Conservation (phyloP, 1,284 basidiomycete species). For the Fomitiporia mediterranea region DNA sequence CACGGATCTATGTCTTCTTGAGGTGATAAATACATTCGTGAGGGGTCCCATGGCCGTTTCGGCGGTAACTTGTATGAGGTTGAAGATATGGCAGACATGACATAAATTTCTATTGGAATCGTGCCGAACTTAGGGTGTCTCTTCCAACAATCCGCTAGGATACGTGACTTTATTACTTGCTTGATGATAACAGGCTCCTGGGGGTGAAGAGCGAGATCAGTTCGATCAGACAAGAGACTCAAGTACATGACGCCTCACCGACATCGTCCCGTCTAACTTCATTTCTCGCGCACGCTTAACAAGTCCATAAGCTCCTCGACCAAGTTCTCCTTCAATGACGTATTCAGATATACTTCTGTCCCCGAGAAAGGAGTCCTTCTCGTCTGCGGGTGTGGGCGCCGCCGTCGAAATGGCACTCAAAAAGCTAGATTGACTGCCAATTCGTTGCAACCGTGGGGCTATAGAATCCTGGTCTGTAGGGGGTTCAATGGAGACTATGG, state of each 20-base stretch:
- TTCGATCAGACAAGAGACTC: slow-evolving; percentile 9
- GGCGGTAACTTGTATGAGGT: slow-evolving; percentile 70
- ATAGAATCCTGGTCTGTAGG: slow-evolving; percentile 53
- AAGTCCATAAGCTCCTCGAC: slow-evolving; percentile 95
- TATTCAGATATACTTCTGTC: slow-evolving; percentile 72
- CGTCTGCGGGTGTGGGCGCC: slow-evolving; percentile 52
- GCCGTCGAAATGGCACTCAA: slow-evolving; percentile 54
- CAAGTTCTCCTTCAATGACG: slow-evolving; percentile 81
- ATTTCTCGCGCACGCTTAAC: slow-evolving; percentile 89
- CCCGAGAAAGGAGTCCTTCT: slow-evolving; percentile 48
- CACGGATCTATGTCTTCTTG: slow-evolving; percentile 39
- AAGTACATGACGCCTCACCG: slow-evolving; percentile 52
- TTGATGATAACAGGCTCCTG: slow-evolving; percentile 92
- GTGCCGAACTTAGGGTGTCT: slow-evolving; percentile 92
- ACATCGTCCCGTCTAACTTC: slow-evolving; percentile 67
- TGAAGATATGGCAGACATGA: slow-evolving; percentile 86
- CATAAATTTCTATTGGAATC: slow-evolving; percentile 98
- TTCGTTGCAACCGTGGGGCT: slow-evolving; percentile 57
- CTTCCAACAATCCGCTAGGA: slow-evolving; percentile 99
- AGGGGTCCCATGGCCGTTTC: slow-evolving; percentile 77
- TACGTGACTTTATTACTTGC: slow-evolving; percentile 97
- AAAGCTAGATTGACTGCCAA: slow-evolving; percentile 55
- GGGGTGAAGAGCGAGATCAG: slow-evolving; percentile 39
- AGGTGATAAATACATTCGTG: slow-evolving; percentile 34
- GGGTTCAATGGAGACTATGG: slow-evolving; percentile 65